Percentiles rank a stretch among this genome's conserved stretches.
These are phyloP conservation scores for Xylariales sp. DNA, from an alignment of 2,329 filamentous ascomycete genomes.

Conservation along the genomic window DNA sequence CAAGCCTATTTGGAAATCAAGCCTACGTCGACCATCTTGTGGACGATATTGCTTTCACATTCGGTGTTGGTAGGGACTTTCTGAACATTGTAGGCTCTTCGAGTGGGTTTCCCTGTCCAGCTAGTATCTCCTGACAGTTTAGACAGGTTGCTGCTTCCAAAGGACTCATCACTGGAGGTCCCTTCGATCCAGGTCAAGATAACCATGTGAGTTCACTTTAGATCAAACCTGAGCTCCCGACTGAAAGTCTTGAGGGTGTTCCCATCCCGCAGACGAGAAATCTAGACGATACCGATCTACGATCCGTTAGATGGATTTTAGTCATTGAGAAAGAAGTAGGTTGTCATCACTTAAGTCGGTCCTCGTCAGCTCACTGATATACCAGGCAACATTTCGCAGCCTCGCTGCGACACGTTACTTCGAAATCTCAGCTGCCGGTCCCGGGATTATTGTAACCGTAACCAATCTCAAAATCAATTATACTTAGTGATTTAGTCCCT, in stretches of 20 bases:
- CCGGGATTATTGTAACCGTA: conserved; percentile 68
- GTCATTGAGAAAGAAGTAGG: conserved; percentile 75
- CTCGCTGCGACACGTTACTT: conserved; percentile 55
- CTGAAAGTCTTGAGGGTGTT: conserved; percentile 41
- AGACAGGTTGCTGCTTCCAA: conserved; percentile 67
- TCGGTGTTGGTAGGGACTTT: conserved; percentile 57
- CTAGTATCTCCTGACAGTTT: neutral
- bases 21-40: conserved; percentile 65
- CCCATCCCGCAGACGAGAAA: conserved; percentile 53
- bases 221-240: neutral
- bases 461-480: neutral
- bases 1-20: conserved; percentile 67
- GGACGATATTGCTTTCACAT: conserved; percentile 68
- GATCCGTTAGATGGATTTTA: conserved; percentile 56
- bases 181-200: conserved; percentile 22
- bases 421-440: conserved; percentile 39
- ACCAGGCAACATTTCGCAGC: conserved; percentile 69
- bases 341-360: neutral
- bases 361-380: conserved; percentile 14
- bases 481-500: neutral
- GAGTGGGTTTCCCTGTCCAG: neutral
- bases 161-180: conserved; percentile 58
- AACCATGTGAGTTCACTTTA: conserved; percentile 23
- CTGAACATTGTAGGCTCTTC: conserved; percentile 61
- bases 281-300: conserved; percentile 46